Evolutionary conservation across 2,329 filamentous ascomycete genomes (phyloP), one percentile per base, ranked within the genome.

Genomic region (Aspergillus niger): DNA sequence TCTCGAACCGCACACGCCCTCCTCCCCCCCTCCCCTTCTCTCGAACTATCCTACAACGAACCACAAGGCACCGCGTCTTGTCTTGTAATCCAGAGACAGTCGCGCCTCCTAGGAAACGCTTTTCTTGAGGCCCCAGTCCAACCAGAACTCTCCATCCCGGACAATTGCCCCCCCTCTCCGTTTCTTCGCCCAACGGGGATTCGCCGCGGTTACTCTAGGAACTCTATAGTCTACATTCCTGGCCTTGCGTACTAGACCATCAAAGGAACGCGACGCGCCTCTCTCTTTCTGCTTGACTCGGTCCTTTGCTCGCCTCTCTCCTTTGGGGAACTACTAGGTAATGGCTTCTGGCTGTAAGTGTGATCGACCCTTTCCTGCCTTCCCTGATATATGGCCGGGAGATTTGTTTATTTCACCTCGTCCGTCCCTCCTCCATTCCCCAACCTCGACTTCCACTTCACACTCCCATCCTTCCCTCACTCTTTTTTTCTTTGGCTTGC

Each of bases 381-480:
- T 61, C 64, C 66, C 57, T 56, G 67, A 69, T 72, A 65, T 70
- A 71, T 72, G 67, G 63, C 67, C 61, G 59, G 64, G 63, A 63
- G 54, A 71, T 74, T 74, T 73, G 73, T 74, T 76, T 77, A 77
- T 77, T 77, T 77, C 68, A 76, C 67, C 70, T 71, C 72, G 71
- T 65, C 69, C 69, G 65, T 70, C 47, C 72, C 68, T 70, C 71
- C 73, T 68, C 63, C 63, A 70, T 70, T 69, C 63, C 62, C 65
- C 67, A 68, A 66, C 67, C 65, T 66, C 65, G 72, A 66, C 69
- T 39, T 59, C 57, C 43, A 36, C 32, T 36, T 36, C 47, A 69
- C 68, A 64, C 65, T 36, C 32, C 32, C 32, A 65, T 71, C 63
- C 59, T 63, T 65, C 55, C 60, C 53, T 53, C 57, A 50, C 63